Base-by-base conservation (phyloP, 352 stramenopile species). In the Phytophthora palmivora region DNA sequence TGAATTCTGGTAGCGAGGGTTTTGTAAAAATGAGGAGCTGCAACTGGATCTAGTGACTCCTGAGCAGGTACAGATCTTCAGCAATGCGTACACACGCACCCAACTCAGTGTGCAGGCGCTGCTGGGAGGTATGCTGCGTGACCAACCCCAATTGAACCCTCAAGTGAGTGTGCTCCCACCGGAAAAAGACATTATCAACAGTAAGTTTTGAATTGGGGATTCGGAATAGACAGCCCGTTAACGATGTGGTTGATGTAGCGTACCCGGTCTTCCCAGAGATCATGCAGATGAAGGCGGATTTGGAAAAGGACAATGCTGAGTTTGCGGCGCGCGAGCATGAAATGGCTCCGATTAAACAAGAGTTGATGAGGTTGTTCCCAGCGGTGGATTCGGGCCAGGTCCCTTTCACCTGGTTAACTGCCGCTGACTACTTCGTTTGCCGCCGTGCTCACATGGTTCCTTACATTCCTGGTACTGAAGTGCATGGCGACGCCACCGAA, bases 141-240 rank as follows among this genome's bases (percentile, higher is more conserved):
- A 70, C 26, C 51, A 85, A 14, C 63, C 46, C 5, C 65, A 79
- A 6, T 26, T 88, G 21, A 53, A 45, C 7, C 80, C 76, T 34
- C 58, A 36, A 4, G 65, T 94, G 8, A 60, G 83, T 30, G 79
- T 94, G 24, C 63, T 94, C 3, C 74, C 79, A n/a, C 69, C 74
- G 1, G 69, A 91, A 51, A 58, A 63, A 19, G 84, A 94, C 63
- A 92, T 93, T 33, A 92, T 94, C 60, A 91, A 94, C 70, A 89
- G 86, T 94, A 51, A 51, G 76, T 73, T 32, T 28, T 38, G 36
- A 3, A 41, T 10, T 34, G 30, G 7, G 30, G 2, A 11, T 34
- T 28, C 11, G 30, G 30, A 7, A 2, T 12, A 14, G 30, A 33
- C 11, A 32, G 4, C 36, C 11, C 26, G 21, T 19, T 68, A 30